Evolutionary conservation across 1,139 yeast species (phyloP).

Genomic region (Geotrichum reessii): DNA sequence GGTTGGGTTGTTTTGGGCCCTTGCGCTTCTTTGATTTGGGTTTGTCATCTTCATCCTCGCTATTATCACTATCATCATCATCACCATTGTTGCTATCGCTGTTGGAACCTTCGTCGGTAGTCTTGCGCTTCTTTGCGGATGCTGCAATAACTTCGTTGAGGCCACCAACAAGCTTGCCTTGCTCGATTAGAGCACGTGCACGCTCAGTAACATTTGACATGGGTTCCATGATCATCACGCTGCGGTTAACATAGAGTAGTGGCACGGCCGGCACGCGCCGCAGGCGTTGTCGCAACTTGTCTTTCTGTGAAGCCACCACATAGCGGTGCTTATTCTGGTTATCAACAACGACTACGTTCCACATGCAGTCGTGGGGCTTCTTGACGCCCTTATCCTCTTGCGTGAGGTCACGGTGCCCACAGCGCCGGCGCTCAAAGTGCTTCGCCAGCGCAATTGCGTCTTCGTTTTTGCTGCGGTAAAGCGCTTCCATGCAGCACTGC

Average conservation of each 20-base stretch:
- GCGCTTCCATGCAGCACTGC: constrained; percentile 87
- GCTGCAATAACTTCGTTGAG: constrained; percentile 56
- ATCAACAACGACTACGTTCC: constrained; percentile 59
- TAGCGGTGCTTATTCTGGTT: constrained; percentile 87
- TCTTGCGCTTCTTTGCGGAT: constrained; percentile 15
- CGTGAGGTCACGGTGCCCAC: constrained; percentile 41
- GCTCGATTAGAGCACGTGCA: constrained; percentile 53
- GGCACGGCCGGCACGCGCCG: constrained; percentile 88
- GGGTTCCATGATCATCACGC: constrained; percentile 96
- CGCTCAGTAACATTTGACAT: constrained; percentile 64
- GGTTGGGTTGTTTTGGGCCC: constrained; percentile 78
- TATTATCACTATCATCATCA: constrained; percentile 28
- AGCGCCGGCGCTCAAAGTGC: constrained; percentile 71
- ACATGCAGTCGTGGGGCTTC: constrained; percentile 73
- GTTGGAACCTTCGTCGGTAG: constrained; percentile 16
- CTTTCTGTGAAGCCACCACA: constrained; percentile 78
- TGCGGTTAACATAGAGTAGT: constrained; percentile 72
- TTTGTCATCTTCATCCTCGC: constrained; percentile 32
- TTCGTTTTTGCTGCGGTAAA: constrained; percentile 67
- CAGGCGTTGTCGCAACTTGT: constrained; percentile 57
- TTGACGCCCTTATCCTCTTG: constrained; percentile 22
- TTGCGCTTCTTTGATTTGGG: constrained; percentile 34
- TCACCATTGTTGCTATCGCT: constrained; percentile 34
- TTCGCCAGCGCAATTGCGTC: constrained; percentile 75
- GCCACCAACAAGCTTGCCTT: constrained; percentile 65